These are phyloP conservation scores for Aechmea fasciata DNA, from an alignment of 176 grass and related monocot species.

Conservation along the genomic window DNA sequence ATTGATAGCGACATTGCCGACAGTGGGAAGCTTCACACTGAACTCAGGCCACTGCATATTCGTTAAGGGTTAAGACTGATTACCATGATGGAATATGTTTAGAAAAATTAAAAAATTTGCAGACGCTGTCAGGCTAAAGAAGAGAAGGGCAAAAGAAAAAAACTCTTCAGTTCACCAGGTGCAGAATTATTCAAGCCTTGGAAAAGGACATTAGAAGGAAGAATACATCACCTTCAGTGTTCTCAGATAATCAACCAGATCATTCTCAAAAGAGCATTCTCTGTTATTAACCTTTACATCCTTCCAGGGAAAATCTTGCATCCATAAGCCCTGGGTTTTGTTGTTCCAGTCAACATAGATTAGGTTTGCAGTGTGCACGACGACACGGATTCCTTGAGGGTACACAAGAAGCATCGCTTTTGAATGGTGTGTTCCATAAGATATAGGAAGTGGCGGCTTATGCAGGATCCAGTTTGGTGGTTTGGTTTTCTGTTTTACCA, in stretches of 20 bases:
- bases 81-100: no score
- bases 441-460: constrained; percentile 82
- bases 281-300: constrained; percentile 35
- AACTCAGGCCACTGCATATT: constrained; percentile 84
- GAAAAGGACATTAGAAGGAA: constrained; percentile 6
- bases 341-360: constrained; percentile 97
- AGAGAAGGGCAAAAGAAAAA: not conserved
- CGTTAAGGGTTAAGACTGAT: constrained; percentile 17
- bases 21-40: constrained; percentile 44
- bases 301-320: constrained; percentile 97
- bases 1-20: constrained; percentile 78
- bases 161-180: not conserved
- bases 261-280: constrained; percentile 61
- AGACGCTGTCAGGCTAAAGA: no score
- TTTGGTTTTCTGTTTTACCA: constrained; percentile 47
- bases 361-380: constrained; percentile 94
- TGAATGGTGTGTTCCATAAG: constrained; percentile 98
- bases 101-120: no score
- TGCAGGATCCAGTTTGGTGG: constrained; percentile 75
- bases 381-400: constrained; percentile 66
- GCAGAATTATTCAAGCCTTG: not conserved
- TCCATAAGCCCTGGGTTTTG: constrained; percentile 91
- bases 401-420: constrained; percentile 95
- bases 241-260: constrained; percentile 79
- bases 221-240: constrained; percentile 55